phyloP scores from a whole-genome alignment of 768 basidiomycete genomes.

The Filobasidium floriforme region DNA sequence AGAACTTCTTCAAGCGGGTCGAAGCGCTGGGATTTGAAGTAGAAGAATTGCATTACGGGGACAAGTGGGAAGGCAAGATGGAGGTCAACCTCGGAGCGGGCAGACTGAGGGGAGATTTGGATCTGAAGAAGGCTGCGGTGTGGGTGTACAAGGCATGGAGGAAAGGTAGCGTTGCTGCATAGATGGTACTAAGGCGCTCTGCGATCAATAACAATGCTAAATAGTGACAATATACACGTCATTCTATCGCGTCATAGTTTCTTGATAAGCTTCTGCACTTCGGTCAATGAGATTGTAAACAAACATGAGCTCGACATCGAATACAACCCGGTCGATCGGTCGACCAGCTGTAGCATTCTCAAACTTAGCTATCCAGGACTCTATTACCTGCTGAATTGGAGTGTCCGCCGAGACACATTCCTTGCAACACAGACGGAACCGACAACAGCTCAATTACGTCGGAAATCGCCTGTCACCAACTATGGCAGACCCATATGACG shows the following conservation, averaged over 20 bases:
- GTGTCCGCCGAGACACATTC: no score
- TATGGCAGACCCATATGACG: background rate
- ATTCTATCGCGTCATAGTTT: background rate
- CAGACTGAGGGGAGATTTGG: constrained; percentile 9
- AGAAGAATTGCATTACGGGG: constrained; percentile 11
- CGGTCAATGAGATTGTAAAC: background rate
- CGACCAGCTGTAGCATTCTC: no score
- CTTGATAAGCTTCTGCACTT: constrained; percentile 4
- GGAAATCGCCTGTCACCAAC: no score
- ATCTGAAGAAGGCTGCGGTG: constrained; percentile 15
- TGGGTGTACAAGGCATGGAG: constrained; percentile 19
- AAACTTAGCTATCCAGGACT: no score
- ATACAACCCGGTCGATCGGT: no score
- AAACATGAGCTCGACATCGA: background rate
- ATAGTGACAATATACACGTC: no score
- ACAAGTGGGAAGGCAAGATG: constrained; percentile 23
- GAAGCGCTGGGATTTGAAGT: constrained; percentile 12
- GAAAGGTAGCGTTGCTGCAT: background rate
- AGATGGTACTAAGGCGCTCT: background rate
- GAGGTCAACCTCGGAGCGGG: constrained; percentile 16
- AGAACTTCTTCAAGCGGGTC: constrained; percentile 13
- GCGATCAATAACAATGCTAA: no score
- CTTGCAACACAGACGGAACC: no score
- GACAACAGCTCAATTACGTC: no score
- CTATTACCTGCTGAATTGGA: no score